Conservation (phyloP, 306 rosid species). For the Sindora glabra region DNA sequence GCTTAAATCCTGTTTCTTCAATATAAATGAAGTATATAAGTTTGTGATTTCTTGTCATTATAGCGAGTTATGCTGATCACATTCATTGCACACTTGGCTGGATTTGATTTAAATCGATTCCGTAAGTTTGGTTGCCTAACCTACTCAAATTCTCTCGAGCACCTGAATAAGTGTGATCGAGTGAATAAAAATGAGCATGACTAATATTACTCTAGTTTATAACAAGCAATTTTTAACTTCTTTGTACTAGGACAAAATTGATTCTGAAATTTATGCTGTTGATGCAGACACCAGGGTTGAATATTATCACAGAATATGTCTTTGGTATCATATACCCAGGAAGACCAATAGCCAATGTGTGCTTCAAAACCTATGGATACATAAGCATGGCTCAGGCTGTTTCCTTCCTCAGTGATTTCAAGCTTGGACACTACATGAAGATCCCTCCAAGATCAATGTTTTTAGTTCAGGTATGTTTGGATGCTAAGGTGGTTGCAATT, state of each 20-base stretch:
- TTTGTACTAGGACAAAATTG: too few relatives aligned
- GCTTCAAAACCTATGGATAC: conserved; percentile 44
- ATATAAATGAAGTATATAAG: neutral
- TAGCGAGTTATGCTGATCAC: too few relatives aligned
- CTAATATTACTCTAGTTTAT: too few relatives aligned
- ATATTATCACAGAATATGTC: conserved; percentile 41
- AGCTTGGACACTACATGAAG: conserved; percentile 51
- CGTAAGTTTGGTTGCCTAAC: too few relatives aligned
- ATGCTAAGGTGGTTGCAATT: too few relatives aligned
- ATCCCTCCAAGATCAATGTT: conserved; percentile 51
- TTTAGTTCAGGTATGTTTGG: conserved; percentile 34
- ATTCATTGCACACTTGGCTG: too few relatives aligned
- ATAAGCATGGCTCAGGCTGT: conserved; percentile 49
- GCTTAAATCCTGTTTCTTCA: neutral
- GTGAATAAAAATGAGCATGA: too few relatives aligned
- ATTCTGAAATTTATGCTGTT: neutral
- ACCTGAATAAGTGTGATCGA: too few relatives aligned
- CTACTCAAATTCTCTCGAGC: too few relatives aligned
- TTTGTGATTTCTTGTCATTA: neutral
- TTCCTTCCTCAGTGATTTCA: conserved; percentile 44
- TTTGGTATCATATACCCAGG: conserved; percentile 39
- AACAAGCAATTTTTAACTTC: too few relatives aligned
- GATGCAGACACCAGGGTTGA: conserved; percentile 40
- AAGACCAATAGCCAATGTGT: conserved; percentile 43
- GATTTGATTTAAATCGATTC: too few relatives aligned